Base-by-base conservation (phyloP, 2,329 filamentous ascomycete genomes). In the Trichoderma oligosporum region DNA sequence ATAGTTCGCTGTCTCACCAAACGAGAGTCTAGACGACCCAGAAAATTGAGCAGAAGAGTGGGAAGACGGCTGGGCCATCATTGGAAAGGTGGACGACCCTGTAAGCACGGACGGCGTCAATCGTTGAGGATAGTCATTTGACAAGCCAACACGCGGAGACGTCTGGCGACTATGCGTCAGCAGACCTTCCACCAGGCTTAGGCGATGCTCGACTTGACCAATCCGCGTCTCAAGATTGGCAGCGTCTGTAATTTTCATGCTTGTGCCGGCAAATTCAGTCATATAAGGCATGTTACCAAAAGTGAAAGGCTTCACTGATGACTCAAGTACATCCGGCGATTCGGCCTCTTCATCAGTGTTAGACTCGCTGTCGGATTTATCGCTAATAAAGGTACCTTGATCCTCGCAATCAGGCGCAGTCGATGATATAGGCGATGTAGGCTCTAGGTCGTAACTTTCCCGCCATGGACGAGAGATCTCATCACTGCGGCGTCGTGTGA, bases 401-500 rank as follows among this genome's bases (percentile, higher is more conserved):
- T 73, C 71, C 44, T 74, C 69, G 51, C 63, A 61, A 33, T 76
- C 73, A n/a, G 74, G 71, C 18, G 68, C 69, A 41, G 72, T 69
- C 2, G 80, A 81, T 4, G 80, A 79, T 29, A 79, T 68, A 0
- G 81, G 80, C 6, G 82, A 83, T 9, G 51, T 12, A 29, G 51
- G n/a, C 55, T 78, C 66, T 49, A 79, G 72, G 1, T 74, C 76
- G 61, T 83, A 82, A 60, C 83, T 85, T 64, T 82, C 79, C 59
- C 84, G 76, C 82, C 83, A 86, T 64, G 82, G 83, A 11, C 81
- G 78, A 7, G 45, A 36, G 36, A 86, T 84, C 67, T 87, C 84
- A 56, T 84, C 82, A 65, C 82, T 86, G 27, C 83, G 78, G 33
- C 82, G 77, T 41, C 82, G 77, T 4, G 68, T 58, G 38, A 70